Base-by-base conservation (phyloP, 2,329 filamentous ascomycete genomes). In the Plectosphaerella cucumerina region DNA sequence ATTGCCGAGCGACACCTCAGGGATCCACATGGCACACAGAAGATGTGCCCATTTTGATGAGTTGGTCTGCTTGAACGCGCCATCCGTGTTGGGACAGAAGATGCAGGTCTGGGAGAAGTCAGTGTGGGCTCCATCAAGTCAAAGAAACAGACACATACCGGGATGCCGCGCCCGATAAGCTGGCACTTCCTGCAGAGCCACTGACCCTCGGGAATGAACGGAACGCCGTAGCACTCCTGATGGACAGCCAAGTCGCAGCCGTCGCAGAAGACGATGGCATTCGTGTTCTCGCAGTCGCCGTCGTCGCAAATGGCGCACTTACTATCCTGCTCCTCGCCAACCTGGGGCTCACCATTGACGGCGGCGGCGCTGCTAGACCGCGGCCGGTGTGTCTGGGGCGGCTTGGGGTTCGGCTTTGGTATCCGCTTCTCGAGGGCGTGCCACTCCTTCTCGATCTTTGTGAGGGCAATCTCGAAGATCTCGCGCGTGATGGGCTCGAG, bases 391-490 rank as follows among this genome's bases (percentile, higher is more conserved):
- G 91, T 97, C 70, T 97, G 93, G 14, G 93, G 92, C 44, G 94
- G 92, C 61, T 97, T 97, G 0, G 93, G 93, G 62, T 96, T 96
- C 14, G 92, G 90, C 66, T 99, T 99, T 0, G 94, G 94, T 64
- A 99, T 97, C 54, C 91, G 82, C 73, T 96, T 97, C 69, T 99
- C 94, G 8, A 99, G 75, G 6, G 90, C 89, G 67, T 97, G 90
- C 90, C 94, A 99, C 67, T 97, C 93, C 70, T 97, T 97, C 69
- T 99, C 94, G 53, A 99, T 97, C 68, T 97, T 97, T 10, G 94
- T 99, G 72, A 99, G 95, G 15, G 92, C 95, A 55, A 97, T 95
- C 67, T 99, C 94, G 62, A 99, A 97, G 47, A 97, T 84, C 56
- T 96, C 92, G 18, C 92, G 89, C 46, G 92, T 95, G 61, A 99